phyloP scores from a whole-genome alignment of 352 stramenopile genomes.

The Blastocystis sp. region DNA sequence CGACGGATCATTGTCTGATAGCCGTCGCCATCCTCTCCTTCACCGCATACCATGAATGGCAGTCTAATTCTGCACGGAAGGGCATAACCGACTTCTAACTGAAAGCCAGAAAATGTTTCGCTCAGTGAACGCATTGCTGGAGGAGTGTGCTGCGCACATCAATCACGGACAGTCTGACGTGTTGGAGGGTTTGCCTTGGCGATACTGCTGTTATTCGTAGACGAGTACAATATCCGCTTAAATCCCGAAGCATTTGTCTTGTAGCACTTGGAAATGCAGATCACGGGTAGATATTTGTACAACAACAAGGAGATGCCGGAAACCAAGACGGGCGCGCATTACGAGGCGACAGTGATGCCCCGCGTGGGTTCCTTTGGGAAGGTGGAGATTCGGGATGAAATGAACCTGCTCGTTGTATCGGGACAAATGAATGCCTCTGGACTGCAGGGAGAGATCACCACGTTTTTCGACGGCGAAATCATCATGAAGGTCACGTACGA shows the following conservation, averaged over 20 bases:
- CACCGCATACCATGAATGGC: no score
- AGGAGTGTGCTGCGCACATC: not conserved
- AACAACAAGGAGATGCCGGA: not conserved
- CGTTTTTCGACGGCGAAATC: constrained; percentile 12
- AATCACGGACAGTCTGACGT: not conserved
- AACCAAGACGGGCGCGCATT: not conserved
- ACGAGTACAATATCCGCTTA: not conserved
- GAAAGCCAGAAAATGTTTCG: not conserved
- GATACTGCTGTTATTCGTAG: not conserved
- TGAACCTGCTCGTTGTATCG: not conserved
- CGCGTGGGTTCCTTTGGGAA: not conserved
- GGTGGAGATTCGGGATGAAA: constrained; percentile 16
- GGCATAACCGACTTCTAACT: not conserved
- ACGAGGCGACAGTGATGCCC: not conserved
- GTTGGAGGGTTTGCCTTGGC: not conserved
- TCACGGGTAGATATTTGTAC: not conserved
- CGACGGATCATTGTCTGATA: no score
- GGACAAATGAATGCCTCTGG: not conserved
- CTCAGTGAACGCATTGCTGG: not conserved
- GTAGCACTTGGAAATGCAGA: not conserved
- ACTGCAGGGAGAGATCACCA: constrained; percentile 18
- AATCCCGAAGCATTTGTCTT: not conserved
- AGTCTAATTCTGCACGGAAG: no score
- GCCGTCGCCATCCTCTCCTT: no score
- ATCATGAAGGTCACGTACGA: not conserved